Evolutionary conservation across 2,329 filamentous ascomycete species (phyloP), one percentile per base, ranked within the genome.

Genomic region (Colletotrichum sp.): DNA sequence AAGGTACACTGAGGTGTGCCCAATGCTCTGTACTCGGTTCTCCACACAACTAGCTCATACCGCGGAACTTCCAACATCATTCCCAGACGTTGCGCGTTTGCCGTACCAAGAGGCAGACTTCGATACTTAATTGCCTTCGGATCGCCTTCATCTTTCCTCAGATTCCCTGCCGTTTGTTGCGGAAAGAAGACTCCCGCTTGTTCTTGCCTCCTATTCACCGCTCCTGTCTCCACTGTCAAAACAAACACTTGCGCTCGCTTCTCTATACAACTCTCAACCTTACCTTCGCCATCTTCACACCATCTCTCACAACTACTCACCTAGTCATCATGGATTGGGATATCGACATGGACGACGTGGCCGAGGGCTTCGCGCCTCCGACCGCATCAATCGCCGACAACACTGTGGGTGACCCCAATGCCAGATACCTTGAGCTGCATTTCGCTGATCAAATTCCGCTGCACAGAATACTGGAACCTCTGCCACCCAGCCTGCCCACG

Each of bases 341-440:
- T 71, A 92, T 95, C 72, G 93, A 95, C 78, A 94, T 95, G 92
- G 93, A 93, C 80, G 87, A 95, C 78, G 88, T 90, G 39, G 87
- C 85, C 34, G 85, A 88, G 48, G 83, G 74, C 18, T 71, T 71
- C 28, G 74, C 77, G 18, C 64, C 60, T 36, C 57, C 48, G 12
- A 63, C 18, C 21, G 32, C 28, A 16, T 26, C 66, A 24, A 21
- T 48, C 39, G 28, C 32, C 16, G 43, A 68, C 21, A 16, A 28
- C 16, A 26, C 28, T 55, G 76, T 77, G 63, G n/a, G 60, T 63
- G n/a, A 21, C 43, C 43, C n/a, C n/a, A 52, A 52, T 21, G 43
- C 43, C 43, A 52, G 43, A 4, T 39, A n/a, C 13, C 10, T 18
- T 24, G 7, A 10, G 21, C 26, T 21, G 14, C 13, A 30, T 18